Evolutionary conservation across 768 basidiomycete genomes (phyloP).

Genomic region (Porphyrellus cyaneotinctus): DNA sequence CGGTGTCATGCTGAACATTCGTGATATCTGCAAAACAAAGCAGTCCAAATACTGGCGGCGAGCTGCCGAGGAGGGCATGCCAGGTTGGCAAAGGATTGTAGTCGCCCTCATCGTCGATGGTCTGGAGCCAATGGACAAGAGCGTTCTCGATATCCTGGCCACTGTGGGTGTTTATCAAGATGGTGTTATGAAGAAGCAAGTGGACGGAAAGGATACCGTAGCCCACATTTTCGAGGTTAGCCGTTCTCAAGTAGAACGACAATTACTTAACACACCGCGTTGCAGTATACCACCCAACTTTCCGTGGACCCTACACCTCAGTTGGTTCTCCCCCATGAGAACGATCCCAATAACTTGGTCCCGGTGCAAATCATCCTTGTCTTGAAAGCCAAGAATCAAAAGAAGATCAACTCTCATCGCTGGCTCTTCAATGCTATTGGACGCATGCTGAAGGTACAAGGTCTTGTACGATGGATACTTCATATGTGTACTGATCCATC

Average conservation of each 20-base stretch:
- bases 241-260: conserved; percentile 1
- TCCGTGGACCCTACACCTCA: conserved; percentile 90
- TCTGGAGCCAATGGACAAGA: conserved; percentile 94
- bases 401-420: conserved; percentile 94
- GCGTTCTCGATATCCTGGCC: conserved; percentile 81
- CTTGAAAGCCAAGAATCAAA: conserved; percentile 90
- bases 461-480: conserved; percentile 12
- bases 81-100: conserved; percentile 87
- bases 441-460: conserved; percentile 60
- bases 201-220: conserved; percentile 83
- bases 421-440: conserved; percentile 97
- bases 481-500: neutral
- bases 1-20: conserved; percentile 96
- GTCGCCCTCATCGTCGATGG: conserved; percentile 92
- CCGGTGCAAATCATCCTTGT: conserved; percentile 91
- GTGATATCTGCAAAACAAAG: conserved; percentile 95
- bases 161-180: conserved; percentile 94
- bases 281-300: conserved; percentile 92
- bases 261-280: conserved; percentile 3
- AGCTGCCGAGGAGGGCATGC: conserved; percentile 76
- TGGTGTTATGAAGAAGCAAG: conserved; percentile 90
- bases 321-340: conserved; percentile 83
- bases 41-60: conserved; percentile 89
- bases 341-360: conserved; percentile 88
- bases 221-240: conserved; percentile 93